Percentiles rank a stretch among this genome's conserved stretches.
These are phyloP conservation scores for Flaveria bidentis DNA, from an alignment of 129 eudicot genomes.

Conservation along the genomic window DNA sequence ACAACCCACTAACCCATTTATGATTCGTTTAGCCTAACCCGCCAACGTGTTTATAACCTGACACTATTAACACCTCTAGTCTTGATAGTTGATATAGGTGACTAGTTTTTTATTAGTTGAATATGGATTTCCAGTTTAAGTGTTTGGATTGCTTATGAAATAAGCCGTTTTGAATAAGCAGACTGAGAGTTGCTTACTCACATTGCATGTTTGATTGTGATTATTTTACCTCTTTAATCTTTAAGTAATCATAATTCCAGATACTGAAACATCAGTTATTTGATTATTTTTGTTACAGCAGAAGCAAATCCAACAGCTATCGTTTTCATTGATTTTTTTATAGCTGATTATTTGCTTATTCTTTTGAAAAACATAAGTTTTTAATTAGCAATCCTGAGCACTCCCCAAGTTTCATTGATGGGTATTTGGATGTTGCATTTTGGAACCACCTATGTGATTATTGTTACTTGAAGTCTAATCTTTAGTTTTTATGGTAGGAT, in stretches of 20 bases:
- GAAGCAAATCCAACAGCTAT: neutral
- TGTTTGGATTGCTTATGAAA: too few species aligned
- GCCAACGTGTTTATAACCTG: too few species aligned
- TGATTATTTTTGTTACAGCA: neutral
- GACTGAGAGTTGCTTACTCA: too few species aligned
- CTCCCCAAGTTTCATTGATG: neutral
- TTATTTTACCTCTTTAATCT: too few species aligned
- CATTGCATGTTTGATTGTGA: too few species aligned
- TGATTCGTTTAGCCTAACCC: neutral
- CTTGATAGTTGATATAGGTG: too few species aligned
- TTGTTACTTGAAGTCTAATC: neutral
- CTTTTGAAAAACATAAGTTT: neutral
- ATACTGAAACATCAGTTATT: neutral
- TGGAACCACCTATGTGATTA: neutral
- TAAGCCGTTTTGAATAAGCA: too few species aligned
- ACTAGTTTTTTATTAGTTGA: too few species aligned
- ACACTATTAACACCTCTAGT: too few species aligned
- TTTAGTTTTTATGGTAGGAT: neutral
- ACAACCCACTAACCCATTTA: too few species aligned
- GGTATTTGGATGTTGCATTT: neutral
- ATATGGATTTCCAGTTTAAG: too few species aligned
- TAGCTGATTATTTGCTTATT: neutral
- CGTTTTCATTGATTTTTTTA: neutral
- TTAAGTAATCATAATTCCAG: neutral
- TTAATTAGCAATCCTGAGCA: neutral